These are phyloP conservation scores for Leccinum variicolor DNA, from an alignment of 768 basidiomycete genomes.

Conservation along the genomic window DNA sequence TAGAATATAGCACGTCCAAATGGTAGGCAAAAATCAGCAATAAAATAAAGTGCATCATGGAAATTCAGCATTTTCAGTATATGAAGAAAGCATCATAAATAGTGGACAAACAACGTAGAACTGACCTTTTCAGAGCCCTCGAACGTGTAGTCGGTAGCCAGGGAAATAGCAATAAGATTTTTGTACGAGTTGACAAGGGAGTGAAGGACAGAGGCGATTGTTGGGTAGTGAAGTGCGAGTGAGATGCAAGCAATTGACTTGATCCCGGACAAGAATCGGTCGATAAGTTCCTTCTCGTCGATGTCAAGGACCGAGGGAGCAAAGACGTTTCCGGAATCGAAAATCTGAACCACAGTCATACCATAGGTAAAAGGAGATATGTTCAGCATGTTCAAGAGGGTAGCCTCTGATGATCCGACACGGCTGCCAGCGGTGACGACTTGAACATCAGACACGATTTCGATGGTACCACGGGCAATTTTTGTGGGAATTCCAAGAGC, in stretches of 20 bases:
- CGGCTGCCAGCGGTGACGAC: constrained; percentile 90
- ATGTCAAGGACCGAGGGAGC: constrained; percentile 87
- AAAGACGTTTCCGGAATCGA: constrained; percentile 91
- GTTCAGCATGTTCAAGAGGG: constrained; percentile 98
- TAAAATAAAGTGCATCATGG: constrained; percentile 35
- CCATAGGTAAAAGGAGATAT: constrained; percentile 99
- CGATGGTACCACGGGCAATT: constrained; percentile 99
- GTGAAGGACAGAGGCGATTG: constrained; percentile 90
- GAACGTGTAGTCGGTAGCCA: constrained; percentile 92
- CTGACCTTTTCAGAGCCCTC: constrained; percentile 90
- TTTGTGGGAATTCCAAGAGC: constrained; percentile 99
- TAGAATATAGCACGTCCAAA: not conserved
- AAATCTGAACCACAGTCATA: constrained; percentile 98
- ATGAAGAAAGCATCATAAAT: constrained; percentile 38
- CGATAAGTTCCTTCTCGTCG: constrained; percentile 86
- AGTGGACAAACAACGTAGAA: constrained; percentile 6
- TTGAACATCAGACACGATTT: constrained; percentile 97
- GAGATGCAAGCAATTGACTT: constrained; percentile 96
- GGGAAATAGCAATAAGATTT: constrained; percentile 87
- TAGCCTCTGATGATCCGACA: constrained; percentile 97
- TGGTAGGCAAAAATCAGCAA: constrained; percentile 26
- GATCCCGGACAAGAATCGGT: constrained; percentile 90
- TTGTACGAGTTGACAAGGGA: constrained; percentile 99
- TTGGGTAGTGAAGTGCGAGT: constrained; percentile 94
- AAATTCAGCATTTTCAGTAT: constrained; percentile 89